These are phyloP conservation scores for Spirogloea muscicola DNA, from an alignment of 139 green algal species.

Conservation along the genomic window DNA sequence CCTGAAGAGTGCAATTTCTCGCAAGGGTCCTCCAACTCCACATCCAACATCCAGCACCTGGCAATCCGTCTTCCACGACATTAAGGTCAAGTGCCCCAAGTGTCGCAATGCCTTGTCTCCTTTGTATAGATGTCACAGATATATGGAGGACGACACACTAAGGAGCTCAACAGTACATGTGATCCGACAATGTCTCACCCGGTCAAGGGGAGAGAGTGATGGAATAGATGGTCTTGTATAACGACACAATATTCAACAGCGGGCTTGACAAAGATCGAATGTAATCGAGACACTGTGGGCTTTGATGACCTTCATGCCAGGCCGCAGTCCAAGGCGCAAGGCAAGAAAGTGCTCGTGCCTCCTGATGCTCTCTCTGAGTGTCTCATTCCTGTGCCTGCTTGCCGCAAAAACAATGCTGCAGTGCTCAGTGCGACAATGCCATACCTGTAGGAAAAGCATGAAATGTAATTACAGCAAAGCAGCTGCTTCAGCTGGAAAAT, in stretches of 20 bases:
- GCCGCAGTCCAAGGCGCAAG: conserved; percentile 52
- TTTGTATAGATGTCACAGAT: too few species aligned
- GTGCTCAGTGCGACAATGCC: not conserved
- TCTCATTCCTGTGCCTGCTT: conserved; percentile 53
- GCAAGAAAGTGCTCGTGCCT: conserved; percentile 71
- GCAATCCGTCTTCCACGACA: too few species aligned
- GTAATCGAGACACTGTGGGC: too few species aligned
- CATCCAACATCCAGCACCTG: conserved; percentile 59
- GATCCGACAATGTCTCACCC: too few species aligned
- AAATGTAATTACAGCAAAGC: not conserved
- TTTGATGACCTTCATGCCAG: conserved; percentile 52
- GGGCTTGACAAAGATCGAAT: too few species aligned
- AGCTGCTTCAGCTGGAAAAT: not conserved
- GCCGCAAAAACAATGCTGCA: not conserved
- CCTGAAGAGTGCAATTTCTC: conserved; percentile 56
- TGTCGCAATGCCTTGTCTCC: too few species aligned
- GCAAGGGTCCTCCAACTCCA: conserved; percentile 52
- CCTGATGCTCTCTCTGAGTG: conserved; percentile 59
- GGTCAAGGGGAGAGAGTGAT: not conserved
- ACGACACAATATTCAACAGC: too few species aligned
- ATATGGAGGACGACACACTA: too few species aligned
- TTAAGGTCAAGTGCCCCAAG: too few species aligned
- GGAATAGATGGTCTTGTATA: not conserved
- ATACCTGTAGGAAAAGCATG: not conserved
- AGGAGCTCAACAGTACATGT: too few species aligned